A percentile compares a stretch with the other conserved stretches of the same genome.
phyloP scores from a whole-genome alignment of 352 stramenopile genomes.

The Globisporangium paddicum region DNA sequence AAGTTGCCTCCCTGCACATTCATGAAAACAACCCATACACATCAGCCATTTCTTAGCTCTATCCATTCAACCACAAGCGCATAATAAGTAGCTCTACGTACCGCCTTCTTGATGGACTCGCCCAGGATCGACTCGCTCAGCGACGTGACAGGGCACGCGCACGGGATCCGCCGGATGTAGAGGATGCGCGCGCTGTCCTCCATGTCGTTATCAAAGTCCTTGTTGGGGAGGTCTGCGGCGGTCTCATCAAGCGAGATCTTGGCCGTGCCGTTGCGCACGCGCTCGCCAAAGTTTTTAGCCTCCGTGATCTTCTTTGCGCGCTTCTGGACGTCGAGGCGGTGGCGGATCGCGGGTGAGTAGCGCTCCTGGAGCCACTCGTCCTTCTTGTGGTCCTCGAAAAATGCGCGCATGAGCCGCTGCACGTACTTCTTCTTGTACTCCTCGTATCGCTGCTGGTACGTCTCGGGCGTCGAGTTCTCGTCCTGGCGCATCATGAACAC shows the following conservation, averaged over 20 bases:
- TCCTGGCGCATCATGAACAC: constrained; percentile 88
- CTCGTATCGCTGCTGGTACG: constrained; percentile 83
- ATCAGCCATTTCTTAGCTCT: background rate
- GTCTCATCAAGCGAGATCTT: constrained; percentile 69
- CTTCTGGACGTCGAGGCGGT: constrained; percentile 63
- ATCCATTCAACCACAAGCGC: background rate
- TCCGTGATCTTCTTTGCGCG: constrained; percentile 61
- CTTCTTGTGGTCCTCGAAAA: constrained; percentile 81
- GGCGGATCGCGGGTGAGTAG: constrained; percentile 73
- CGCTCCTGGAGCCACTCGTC: constrained; percentile 86
- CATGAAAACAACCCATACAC: background rate
- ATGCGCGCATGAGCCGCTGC: constrained; percentile 70
- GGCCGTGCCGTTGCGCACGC: constrained; percentile 39
- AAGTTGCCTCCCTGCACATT: constrained; percentile 55
- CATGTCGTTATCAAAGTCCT: constrained; percentile 75
- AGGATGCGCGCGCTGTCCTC: constrained; percentile 73
- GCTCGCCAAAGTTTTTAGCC: constrained; percentile 71
- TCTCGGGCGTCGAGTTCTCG: constrained; percentile 73
- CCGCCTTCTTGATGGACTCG: constrained; percentile 80
- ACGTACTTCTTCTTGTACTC: constrained; percentile 89
- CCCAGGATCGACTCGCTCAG: constrained; percentile 64
- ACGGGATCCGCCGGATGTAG: constrained; percentile 79
- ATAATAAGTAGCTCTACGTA: constrained; percentile 20
- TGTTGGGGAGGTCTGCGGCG: constrained; percentile 23
- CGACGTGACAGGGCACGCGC: constrained; percentile 60